Evolutionary conservation across 257 asterid species (phyloP).

Genomic region (Solanum ahanhuiri): DNA sequence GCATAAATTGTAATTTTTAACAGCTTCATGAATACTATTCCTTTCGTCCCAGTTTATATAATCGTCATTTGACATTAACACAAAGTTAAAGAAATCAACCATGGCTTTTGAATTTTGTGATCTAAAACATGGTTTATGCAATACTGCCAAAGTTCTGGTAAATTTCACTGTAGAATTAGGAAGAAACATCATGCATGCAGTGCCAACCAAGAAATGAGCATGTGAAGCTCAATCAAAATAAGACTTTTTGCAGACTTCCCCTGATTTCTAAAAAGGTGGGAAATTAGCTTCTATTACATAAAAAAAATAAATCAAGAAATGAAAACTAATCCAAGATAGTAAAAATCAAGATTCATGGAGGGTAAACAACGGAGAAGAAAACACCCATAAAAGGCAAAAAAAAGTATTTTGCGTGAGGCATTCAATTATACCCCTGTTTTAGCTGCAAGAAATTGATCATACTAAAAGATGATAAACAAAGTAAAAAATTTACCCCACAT

Average conservation of each 20-base stretch:
- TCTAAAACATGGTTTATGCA: neutral
- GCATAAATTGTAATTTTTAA: neutral
- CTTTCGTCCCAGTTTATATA: neutral
- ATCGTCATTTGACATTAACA: neutral
- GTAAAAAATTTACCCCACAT: slow-evolving; percentile 52
- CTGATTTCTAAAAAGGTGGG: neutral
- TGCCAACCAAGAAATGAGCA: neutral
- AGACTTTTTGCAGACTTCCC: neutral
- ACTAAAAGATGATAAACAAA: neutral
- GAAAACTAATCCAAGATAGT: neutral
- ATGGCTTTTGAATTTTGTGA: neutral
- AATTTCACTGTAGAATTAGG: neutral
- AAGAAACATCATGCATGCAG: slow-evolving; percentile 8
- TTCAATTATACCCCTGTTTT: neutral
- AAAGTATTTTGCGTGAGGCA: neutral
- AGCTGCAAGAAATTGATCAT: neutral
- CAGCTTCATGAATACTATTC: neutral
- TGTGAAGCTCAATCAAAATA: neutral
- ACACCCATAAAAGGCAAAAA: neutral
- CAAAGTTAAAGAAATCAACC: neutral
- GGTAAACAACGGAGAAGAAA: neutral
- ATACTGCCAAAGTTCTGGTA: neutral
- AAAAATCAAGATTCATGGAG: neutral
- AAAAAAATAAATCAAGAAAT: neutral
- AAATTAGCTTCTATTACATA: neutral